Base-by-base conservation (phyloP, 208 protist genomes). In the Trypanosoma brucei region DNA sequence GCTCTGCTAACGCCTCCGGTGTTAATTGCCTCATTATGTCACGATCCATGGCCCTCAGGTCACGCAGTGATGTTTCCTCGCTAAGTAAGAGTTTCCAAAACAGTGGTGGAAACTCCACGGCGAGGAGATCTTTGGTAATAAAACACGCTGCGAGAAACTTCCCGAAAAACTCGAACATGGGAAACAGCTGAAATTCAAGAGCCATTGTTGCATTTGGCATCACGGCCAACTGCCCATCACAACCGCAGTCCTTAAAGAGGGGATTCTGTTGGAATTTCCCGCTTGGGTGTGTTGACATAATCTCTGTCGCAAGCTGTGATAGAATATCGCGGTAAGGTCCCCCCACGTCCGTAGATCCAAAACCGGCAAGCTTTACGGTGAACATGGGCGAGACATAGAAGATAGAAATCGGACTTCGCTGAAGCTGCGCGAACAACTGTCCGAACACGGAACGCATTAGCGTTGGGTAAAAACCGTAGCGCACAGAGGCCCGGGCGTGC, bases 141-240 rank as follows among this genome's bases (percentile, higher is more conserved):
- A 99, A 92, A 56, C 91, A 95, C 8, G 91, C 76, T 6, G 94
- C 97, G 60, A 99, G 87, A 44, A 98, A 73, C 69, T 91, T 92
- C 14, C 93, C 93, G 48, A 97, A 84, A 68, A 98, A 98, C 66
- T 94, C 82, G 37, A 96, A 83, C 91, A 96, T 95, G 50, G 90
- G 70, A 6, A 79, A 76, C n/a, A 74, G 86, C 61, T 95, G 90
- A 22, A 68, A 76, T 51, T 70, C 84, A 11, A 65, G 56, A 8
- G 83, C 59, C 38, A 91, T 49, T 0, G 68, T 40, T 1, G 77
- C 60, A 59, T 93, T 93, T 0, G 91, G 86, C 85, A 93, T 91
- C 3, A 96, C 71, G 0, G 69, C 81, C 3, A 79, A 68, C 14
- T 77, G 75, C 2, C 78, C 82, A 11, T 75, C 79, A 49, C 84